phyloP scores from a whole-genome alignment of 2,329 filamentous ascomycete genomes.

The Aspergillus flavus region DNA sequence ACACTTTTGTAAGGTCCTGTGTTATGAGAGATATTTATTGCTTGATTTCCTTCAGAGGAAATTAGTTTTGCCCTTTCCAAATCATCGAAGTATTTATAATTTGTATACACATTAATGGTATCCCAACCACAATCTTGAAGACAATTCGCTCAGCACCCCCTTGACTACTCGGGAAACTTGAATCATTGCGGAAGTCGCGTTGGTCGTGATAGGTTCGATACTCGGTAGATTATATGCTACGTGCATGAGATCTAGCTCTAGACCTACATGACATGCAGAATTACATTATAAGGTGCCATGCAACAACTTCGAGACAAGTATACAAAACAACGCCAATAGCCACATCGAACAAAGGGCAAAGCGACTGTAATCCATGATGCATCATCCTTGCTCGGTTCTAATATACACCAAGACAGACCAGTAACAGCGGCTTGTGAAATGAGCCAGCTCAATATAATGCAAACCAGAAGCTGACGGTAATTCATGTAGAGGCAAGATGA shows the following conservation, averaged over 20 bases:
- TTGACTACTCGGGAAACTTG: not conserved
- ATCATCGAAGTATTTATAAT: not conserved
- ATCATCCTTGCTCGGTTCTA: constrained; percentile 24
- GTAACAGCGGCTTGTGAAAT: constrained; percentile 16
- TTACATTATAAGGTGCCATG: constrained; percentile 3
- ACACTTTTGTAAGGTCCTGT: no score
- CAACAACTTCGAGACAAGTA: constrained; percentile 10
- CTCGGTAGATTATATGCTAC: not conserved
- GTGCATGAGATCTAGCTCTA: not conserved
- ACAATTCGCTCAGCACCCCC: not conserved
- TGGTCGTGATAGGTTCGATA: not conserved
- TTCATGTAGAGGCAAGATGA: constrained; percentile 16
- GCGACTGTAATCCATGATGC: constrained; percentile 17
- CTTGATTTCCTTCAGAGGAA: no score
- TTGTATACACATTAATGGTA: no score
- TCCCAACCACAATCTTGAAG: not conserved
- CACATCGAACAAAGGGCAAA: constrained; percentile 9
- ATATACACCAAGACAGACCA: constrained; percentile 33
- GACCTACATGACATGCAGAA: not conserved
- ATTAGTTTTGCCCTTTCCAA: not conserved
- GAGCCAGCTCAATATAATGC: constrained; percentile 26
- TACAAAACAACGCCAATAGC: constrained; percentile 17
- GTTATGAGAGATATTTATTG: not conserved
- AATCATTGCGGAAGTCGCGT: not conserved
- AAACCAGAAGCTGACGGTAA: constrained; percentile 20